Conservation (phyloP, 352 stramenopile species). For the Peronospora belbahrii region DNA sequence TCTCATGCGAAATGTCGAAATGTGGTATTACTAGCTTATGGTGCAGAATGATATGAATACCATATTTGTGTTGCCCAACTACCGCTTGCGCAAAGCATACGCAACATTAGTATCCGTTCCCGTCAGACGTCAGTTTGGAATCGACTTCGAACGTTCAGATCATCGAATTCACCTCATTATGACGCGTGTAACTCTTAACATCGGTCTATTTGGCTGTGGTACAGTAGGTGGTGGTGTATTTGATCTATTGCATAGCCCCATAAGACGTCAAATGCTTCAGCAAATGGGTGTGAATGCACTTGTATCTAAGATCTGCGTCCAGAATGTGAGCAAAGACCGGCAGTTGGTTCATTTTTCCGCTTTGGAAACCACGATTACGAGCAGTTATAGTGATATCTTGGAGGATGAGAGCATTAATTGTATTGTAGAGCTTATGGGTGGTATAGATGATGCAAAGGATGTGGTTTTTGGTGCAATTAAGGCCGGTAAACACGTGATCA, state of each 20-base stretch:
- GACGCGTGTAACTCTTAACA: slow-evolving; percentile 44
- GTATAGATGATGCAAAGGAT: slow-evolving; percentile 90
- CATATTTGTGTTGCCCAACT: too few relatives aligned
- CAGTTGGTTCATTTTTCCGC: slow-evolving; percentile 51
- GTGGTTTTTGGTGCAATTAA: slow-evolving; percentile 89
- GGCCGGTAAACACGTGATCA: slow-evolving; percentile 92
- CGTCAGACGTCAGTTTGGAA: too few relatives aligned
- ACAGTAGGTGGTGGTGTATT: slow-evolving; percentile 85
- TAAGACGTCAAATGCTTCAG: slow-evolving; percentile 42
- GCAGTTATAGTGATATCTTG: slow-evolving; percentile 80
- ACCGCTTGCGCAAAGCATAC: too few relatives aligned
- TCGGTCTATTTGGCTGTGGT: slow-evolving; percentile 86
- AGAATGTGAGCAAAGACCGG: slow-evolving; percentile 66
- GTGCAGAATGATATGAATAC: too few relatives aligned
- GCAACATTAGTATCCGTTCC: too few relatives aligned
- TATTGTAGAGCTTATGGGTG: slow-evolving; percentile 94
- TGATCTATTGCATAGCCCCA: slow-evolving; percentile 71
- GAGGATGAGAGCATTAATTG: slow-evolving; percentile 92
- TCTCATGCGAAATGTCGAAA: too few relatives aligned
- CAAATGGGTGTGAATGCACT: slow-evolving; percentile 62
- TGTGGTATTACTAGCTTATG: too few relatives aligned
- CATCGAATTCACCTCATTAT: slow-evolving; percentile 2
- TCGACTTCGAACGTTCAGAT: slow-evolving; percentile 4
- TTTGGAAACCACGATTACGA: slow-evolving; percentile 47
- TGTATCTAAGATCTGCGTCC: slow-evolving; percentile 85